phyloP scores from a whole-genome alignment of 352 stramenopile species.

The Globisporangium splendens region DNA sequence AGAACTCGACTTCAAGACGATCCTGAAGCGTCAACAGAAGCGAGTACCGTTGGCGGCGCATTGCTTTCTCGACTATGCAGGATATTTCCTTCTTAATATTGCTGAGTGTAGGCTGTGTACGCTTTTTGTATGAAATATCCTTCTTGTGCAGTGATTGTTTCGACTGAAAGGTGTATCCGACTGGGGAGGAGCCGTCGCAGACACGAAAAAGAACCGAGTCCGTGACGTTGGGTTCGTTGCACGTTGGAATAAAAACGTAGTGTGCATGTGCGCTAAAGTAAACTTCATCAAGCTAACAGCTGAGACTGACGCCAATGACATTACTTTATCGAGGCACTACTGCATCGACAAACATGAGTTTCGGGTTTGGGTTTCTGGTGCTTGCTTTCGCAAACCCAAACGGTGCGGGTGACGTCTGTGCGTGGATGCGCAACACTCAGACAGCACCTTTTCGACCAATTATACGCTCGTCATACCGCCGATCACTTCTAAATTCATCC shows the following conservation, averaged over 20 bases:
- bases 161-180: background rate
- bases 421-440: constrained; percentile 27
- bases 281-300: background rate
- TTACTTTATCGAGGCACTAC: no score
- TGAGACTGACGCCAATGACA: no score
- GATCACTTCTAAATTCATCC: constrained; percentile 9
- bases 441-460: constrained; percentile 23
- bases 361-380: constrained; percentile 14
- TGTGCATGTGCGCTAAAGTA: background rate
- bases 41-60: background rate
- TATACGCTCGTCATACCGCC: background rate
- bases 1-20: constrained; percentile 2
- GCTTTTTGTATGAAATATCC: no score
- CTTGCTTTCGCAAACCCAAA: constrained; percentile 31
- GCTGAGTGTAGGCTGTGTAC: background rate
- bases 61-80: background rate
- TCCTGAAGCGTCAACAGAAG: constrained; percentile 15
- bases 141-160: no score
- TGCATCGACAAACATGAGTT: constrained; percentile 4
- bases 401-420: constrained; percentile 40
- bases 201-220: constrained; percentile 11
- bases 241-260: constrained; percentile 7
- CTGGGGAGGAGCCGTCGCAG: constrained; percentile 9
- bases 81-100: background rate
- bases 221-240: constrained; percentile 12